These are phyloP conservation scores for Saccharomyces pastorianus DNA, from an alignment of 1,139 yeast genomes.

Conservation along the genomic window DNA sequence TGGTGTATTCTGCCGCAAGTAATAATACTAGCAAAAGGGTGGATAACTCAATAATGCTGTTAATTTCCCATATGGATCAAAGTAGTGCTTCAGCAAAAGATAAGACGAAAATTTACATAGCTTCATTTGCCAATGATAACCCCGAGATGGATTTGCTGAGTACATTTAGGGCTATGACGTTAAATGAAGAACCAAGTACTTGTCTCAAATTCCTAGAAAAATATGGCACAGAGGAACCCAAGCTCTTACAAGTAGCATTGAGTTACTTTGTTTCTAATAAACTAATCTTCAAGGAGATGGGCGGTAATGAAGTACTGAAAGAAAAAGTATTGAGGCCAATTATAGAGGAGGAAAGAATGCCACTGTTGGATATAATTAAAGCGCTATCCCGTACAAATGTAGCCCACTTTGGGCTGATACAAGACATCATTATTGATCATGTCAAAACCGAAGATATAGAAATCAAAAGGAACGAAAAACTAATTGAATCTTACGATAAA, in stretches of 20 bases:
- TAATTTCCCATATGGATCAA: slow-evolving; percentile 50
- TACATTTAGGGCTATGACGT: slow-evolving; percentile 54
- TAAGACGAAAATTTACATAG: background rate
- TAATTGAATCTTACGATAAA: slow-evolving; percentile 57
- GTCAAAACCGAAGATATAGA: slow-evolving; percentile 57
- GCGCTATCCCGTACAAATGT: slow-evolving; percentile 56
- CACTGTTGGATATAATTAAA: slow-evolving; percentile 72
- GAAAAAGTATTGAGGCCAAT: slow-evolving; percentile 46
- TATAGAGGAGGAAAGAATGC: slow-evolving; percentile 46
- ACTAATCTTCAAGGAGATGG: slow-evolving; percentile 45
- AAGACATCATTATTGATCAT: slow-evolving; percentile 57
- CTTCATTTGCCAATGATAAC: slow-evolving; percentile 22
- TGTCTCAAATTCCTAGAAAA: slow-evolving; percentile 51
- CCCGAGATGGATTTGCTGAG: slow-evolving; percentile 41
- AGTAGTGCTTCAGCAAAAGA: background rate
- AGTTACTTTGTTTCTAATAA: slow-evolving; percentile 56
- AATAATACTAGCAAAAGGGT: slow-evolving; percentile 24
- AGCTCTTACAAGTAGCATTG: slow-evolving; percentile 58
- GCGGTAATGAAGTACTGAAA: slow-evolving; percentile 42
- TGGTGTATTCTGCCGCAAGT: slow-evolving; percentile 8
- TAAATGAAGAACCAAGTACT: slow-evolving; percentile 49
- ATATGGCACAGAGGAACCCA: slow-evolving; percentile 56
- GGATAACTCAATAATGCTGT: slow-evolving; percentile 53
- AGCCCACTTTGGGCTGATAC: slow-evolving; percentile 66
- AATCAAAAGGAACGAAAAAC: slow-evolving; percentile 56